Evolutionary conservation across 192 early-diverging fungal species (phyloP), one percentile per base, ranked within the genome.

Genomic region (Chytriomyces sp.): DNA sequence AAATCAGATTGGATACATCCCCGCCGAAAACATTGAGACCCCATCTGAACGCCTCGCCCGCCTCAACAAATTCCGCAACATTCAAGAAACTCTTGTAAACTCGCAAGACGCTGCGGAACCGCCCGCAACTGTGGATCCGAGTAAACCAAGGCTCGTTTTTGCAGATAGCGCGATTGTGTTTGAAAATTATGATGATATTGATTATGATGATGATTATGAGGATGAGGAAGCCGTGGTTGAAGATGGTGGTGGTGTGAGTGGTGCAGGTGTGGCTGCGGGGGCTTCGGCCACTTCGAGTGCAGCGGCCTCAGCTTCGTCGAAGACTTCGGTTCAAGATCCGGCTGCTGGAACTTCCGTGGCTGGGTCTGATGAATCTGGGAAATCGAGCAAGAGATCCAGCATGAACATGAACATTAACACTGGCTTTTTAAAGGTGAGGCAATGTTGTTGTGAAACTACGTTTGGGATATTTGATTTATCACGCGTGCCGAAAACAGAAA

Each of bases 21-120:
- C 94, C 28, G 94, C 94, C 5, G 94, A 95, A 76, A 94, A 95
- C 72, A 91, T 95, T 48, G 94, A 95, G 88, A 94, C 92, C 4
- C 93, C 93, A 0, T 91, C 84, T 78, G 93, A 95, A 75, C 86
- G 92, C 44, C 72, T 95, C 49, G 93, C 92, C 10, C 85, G 93
- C 48, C 78, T 95, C 35, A 93, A 95, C 78, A 91, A 92, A 74
- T 84, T 87, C 67, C 79, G 87, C 45, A 94, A 94, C 83, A 88
- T 94, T 5, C 84, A 89, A 67, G 71, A 73, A 47, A 73, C 67
- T 47, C 71, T 73, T 28, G 71, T 44, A 2, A 73, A 61, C 26
- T 13, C 71, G 11, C 10, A 20, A 8, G 71, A 73, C 23, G n/a
- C 10, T 10, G 71, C 71, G 7, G 60, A 78, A 61, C 50, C 61